Conservation (phyloP, 2,329 filamentous ascomycete genomes). For the Nigrospora sphaerica region DNA sequence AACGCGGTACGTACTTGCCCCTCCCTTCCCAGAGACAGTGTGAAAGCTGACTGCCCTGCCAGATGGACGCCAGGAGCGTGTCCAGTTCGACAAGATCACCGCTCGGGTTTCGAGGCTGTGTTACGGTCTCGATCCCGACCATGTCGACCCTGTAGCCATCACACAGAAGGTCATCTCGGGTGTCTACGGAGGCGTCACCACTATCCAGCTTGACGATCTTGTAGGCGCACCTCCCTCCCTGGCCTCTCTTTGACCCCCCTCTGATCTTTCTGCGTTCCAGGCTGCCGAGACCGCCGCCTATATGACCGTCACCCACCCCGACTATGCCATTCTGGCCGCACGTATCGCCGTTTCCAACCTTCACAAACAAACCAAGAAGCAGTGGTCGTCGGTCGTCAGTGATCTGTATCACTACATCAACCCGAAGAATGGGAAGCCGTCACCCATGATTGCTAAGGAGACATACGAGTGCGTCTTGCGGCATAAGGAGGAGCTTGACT, state of each 20-base stretch:
- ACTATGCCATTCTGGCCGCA: conserved; percentile 96
- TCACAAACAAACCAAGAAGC: conserved; percentile 99
- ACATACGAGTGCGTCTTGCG: conserved; percentile 93
- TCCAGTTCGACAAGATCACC: conserved; percentile 99
- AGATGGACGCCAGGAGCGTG: conserved; percentile 99
- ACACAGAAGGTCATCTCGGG: conserved; percentile 99
- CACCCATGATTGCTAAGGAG: conserved; percentile 90
- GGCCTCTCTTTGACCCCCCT: conserved; percentile 3
- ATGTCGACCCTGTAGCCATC: conserved; percentile 96
- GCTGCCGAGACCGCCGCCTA: conserved; percentile 98
- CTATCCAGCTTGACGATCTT: conserved; percentile 91
- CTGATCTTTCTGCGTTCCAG: conserved; percentile 37
- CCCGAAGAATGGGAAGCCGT: conserved; percentile 74
- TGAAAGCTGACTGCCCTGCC: conserved; percentile 8
- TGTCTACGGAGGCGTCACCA: conserved; percentile 97
- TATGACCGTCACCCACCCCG: conserved; percentile 98
- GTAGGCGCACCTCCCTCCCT: conserved; percentile 45
- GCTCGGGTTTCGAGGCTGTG: conserved; percentile 95
- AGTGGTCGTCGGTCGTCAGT: conserved; percentile 91
- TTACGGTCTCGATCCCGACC: conserved; percentile 90
- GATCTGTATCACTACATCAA: conserved; percentile 96
- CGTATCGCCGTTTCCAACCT: conserved; percentile 99
- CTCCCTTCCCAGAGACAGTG: background rate
- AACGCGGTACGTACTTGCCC: conserved; percentile 47
- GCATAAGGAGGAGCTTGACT: conserved; percentile 95